These are phyloP conservation scores for Juncus inflexus DNA, from an alignment of 176 grass and related monocot species.

Conservation along the genomic window DNA sequence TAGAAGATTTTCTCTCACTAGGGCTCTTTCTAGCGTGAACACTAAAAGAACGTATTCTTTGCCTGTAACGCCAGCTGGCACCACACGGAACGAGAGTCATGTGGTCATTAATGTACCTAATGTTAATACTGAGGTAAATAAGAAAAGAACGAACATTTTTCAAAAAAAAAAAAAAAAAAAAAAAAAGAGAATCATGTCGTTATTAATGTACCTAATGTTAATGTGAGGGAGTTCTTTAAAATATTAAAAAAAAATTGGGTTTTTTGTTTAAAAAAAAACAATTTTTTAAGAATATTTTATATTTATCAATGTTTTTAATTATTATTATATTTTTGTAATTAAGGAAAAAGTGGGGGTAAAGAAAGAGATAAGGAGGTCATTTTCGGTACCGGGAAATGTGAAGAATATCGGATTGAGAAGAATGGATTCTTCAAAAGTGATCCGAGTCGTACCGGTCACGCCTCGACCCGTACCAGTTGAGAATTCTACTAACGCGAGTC, in stretches of 20 bases:
- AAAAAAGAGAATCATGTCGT: too few relatives aligned
- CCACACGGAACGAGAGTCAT: conserved; percentile 40
- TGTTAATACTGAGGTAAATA: too few relatives aligned
- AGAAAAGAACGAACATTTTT: too few relatives aligned
- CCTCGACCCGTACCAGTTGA: conserved; percentile 50
- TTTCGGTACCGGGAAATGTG: conserved; percentile 75
- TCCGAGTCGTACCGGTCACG: conserved; percentile 82
- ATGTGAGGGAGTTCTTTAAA: too few relatives aligned
- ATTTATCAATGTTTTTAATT: too few relatives aligned
- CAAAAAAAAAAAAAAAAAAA: too few relatives aligned
- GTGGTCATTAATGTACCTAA: conserved; percentile 15
- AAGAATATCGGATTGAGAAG: conserved; percentile 76
- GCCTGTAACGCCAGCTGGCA: conserved; percentile 68
- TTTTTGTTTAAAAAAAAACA: too few relatives aligned
- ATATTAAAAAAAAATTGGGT: too few relatives aligned
- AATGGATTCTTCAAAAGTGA: conserved; percentile 67
- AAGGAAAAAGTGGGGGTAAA: conserved; percentile 48
- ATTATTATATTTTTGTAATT: conserved; percentile 8
- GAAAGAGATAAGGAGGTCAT: conserved; percentile 75
- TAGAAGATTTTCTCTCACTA: conserved; percentile 72
- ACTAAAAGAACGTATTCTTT: conserved; percentile 75
- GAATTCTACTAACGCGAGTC: conserved; percentile 7
- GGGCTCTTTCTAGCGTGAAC: conserved; percentile 58
- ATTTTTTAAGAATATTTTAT: too few relatives aligned
- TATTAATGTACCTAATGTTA: too few relatives aligned